A percentile compares a stretch with the other conserved stretches of the same genome.
Conservation (phyloP, 2,329 filamentous ascomycete species). For the Aureobasidium melanogenum region DNA sequence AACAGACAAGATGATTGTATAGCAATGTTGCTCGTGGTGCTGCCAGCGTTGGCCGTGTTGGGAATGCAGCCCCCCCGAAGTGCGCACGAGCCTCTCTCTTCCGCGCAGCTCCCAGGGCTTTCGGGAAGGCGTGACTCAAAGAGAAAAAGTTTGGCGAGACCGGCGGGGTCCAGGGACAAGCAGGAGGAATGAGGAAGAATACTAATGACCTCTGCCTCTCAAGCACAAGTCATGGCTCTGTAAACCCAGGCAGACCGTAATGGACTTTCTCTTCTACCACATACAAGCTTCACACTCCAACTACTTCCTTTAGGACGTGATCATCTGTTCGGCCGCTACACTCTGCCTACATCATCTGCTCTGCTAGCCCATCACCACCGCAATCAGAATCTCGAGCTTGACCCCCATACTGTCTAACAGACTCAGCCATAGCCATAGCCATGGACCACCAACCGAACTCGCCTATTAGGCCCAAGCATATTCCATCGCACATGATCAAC, state of each 20-base stretch:
- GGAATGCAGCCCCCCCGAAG: neutral
- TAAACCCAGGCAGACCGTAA: slow-evolving; percentile 13
- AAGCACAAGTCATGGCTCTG: neutral
- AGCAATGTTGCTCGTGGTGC: neutral
- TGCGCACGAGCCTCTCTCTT: neutral
- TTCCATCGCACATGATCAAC: slow-evolving; percentile 50
- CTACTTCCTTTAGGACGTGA: slow-evolving; percentile 21
- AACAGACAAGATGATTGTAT: neutral
- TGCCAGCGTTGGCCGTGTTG: neutral
- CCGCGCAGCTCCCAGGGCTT: neutral
- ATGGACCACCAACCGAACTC: slow-evolving; percentile 37
- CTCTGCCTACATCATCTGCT: neutral
- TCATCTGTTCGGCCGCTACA: neutral
- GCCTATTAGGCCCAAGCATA: slow-evolving; percentile 33
- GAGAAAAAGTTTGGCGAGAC: slow-evolving; percentile 9
- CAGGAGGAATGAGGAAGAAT: neutral
- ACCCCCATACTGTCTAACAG: neutral
- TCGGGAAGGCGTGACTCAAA: slow-evolving; percentile 7
- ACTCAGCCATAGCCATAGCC: slow-evolving; percentile 5
- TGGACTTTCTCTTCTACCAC: slow-evolving; percentile 29
- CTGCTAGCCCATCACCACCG: neutral
- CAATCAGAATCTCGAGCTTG: neutral
- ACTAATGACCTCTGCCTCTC: neutral
- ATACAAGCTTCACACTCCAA: slow-evolving; percentile 27
- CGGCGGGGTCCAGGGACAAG: neutral